phyloP scores from a whole-genome alignment of 495 filamentous ascomycete species.

The Penicillium goetzii region DNA sequence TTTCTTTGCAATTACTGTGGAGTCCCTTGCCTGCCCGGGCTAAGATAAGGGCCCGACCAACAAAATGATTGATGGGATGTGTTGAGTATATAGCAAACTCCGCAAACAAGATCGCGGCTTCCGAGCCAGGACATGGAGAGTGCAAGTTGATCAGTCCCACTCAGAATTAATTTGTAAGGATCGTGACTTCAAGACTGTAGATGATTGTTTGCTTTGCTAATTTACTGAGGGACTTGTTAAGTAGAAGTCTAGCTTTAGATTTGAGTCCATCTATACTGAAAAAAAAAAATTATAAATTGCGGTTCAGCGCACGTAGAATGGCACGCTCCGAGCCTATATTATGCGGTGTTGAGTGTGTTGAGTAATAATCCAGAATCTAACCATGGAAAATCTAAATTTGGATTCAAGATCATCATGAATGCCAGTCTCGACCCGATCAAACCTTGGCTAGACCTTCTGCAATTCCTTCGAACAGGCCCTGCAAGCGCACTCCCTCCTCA shows the following conservation, averaged over 20 bases:
- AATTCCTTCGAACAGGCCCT: constrained; percentile 22
- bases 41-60: background rate
- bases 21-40: no score
- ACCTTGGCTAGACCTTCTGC: constrained; percentile 1
- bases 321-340: background rate
- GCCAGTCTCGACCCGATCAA: background rate
- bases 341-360: background rate
- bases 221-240: no score
- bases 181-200: background rate
- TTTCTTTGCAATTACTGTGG: background rate
- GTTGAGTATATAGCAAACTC: no score
- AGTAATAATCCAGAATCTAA: background rate
- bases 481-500: constrained; percentile 30
- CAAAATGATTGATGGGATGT: background rate
- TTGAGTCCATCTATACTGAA: background rate
- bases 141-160: no score
- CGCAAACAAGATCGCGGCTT: no score
- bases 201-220: no score
- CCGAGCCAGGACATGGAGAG: no score
- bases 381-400: background rate
- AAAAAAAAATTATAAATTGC: background rate
- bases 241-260: background rate
- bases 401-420: background rate
- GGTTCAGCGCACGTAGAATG: background rate
- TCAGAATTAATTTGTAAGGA: background rate